phyloP scores from a whole-genome alignment of 306 rosid species.

The Pterocarpus macrocarpus region DNA sequence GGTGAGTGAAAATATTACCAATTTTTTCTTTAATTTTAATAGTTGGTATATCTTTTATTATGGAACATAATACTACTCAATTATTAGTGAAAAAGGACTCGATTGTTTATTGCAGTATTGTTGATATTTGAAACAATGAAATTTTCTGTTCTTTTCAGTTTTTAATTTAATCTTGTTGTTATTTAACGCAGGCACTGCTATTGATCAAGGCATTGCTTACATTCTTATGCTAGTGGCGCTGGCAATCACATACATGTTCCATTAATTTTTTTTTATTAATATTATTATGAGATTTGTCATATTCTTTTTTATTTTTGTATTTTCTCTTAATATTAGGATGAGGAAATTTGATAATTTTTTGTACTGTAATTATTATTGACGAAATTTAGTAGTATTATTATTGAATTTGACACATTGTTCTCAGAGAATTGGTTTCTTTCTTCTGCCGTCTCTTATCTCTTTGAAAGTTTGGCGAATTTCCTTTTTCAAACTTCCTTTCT shows the following conservation, averaged over 20 bases:
- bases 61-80: no score
- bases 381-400: not conserved
- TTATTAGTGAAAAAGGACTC: no score
- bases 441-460: not conserved
- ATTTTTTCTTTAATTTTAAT: not conserved
- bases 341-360: slow-evolving; percentile 39
- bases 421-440: not conserved
- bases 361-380: slow-evolving; percentile 29
- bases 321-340: slow-evolving; percentile 40
- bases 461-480: not conserved
- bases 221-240: slow-evolving; percentile 70
- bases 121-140: not conserved
- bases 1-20: slow-evolving; percentile 50
- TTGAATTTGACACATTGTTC: not conserved
- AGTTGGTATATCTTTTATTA: not conserved
- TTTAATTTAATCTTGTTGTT: not conserved
- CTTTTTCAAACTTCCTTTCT: not conserved
- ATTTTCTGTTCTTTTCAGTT: not conserved
- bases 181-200: slow-evolving; percentile 55
- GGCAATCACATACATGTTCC: slow-evolving; percentile 69
- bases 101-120: not conserved
- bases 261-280: slow-evolving; percentile 45
- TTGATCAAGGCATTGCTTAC: slow-evolving; percentile 84
- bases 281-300: not conserved
- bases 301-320: not conserved